Evolutionary conservation across 768 basidiomycete species (phyloP).

Genomic region (Lactarius akahatsu): DNA sequence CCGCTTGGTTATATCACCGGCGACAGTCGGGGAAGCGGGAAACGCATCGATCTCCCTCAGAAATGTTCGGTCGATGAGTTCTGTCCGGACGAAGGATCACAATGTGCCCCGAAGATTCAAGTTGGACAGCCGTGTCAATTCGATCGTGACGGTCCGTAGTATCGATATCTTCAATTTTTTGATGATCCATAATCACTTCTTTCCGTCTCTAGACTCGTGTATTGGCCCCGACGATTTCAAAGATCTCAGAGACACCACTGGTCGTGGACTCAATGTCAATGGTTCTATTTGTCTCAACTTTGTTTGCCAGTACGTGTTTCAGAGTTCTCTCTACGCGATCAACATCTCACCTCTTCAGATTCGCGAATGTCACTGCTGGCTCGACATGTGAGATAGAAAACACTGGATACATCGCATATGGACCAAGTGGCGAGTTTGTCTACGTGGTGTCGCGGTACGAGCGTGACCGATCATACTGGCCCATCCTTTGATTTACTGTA

Average conservation of each 20-base stretch:
- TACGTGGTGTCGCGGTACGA: slow-evolving; percentile 77
- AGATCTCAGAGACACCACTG: slow-evolving; percentile 61
- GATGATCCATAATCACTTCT: slow-evolving; percentile 2
- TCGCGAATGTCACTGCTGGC: slow-evolving; percentile 72
- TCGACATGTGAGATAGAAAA: slow-evolving; percentile 71
- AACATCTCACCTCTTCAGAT: slow-evolving; percentile 44
- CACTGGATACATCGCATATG: slow-evolving; percentile 73
- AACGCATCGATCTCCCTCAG: slow-evolving; percentile 47
- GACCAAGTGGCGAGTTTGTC: slow-evolving; percentile 56
- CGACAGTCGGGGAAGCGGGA: slow-evolving; percentile 1
- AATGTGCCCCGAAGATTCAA: slow-evolving; percentile 57
- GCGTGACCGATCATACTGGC: background rate
- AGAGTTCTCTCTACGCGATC: background rate
- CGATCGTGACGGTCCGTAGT: slow-evolving; percentile 72
- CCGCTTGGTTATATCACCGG: slow-evolving; percentile 62
- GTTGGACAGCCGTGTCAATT: slow-evolving; percentile 77
- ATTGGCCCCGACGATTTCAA: slow-evolving; percentile 61
- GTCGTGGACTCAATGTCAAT: slow-evolving; percentile 71
- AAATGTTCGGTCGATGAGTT: slow-evolving; percentile 64
- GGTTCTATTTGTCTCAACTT: slow-evolving; percentile 84
- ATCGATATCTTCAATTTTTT: background rate
- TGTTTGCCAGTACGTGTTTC: slow-evolving; percentile 66
- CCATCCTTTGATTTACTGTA: slow-evolving; percentile 7
- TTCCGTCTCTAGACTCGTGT: slow-evolving; percentile 63
- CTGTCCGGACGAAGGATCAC: slow-evolving; percentile 81